phyloP scores from a whole-genome alignment of 805 yeast genomes.

The Candida argentea region DNA sequence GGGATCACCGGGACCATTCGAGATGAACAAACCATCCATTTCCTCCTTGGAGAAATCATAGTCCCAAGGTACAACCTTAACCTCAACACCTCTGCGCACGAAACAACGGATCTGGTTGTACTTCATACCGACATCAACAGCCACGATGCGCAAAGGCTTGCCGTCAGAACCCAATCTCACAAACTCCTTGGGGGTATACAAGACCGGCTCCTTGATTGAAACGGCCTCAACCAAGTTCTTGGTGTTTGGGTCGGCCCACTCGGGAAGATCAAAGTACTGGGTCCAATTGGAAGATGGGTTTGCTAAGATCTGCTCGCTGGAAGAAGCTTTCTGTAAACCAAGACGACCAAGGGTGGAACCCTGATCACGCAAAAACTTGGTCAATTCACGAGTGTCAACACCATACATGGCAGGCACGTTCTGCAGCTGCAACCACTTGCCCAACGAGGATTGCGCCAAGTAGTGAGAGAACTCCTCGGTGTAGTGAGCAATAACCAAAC shows the following conservation, averaged over 20 bases:
- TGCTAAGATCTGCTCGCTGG: conserved; percentile 22
- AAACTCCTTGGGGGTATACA: conserved; percentile 61
- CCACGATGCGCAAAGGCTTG: conserved; percentile 69
- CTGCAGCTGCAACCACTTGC: conserved; percentile 86
- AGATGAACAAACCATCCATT: conserved; percentile 90
- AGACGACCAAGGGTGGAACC: conserved; percentile 94
- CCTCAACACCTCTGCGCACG: conserved; percentile 90
- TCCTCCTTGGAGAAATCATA: conserved; percentile 71
- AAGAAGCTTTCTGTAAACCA: conserved; percentile 41
- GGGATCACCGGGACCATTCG: conserved; percentile 99
- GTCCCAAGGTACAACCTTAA: conserved; percentile 93
- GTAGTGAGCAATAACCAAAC: conserved; percentile 92
- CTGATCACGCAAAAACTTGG: conserved; percentile 82
- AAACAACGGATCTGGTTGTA: conserved; percentile 96
- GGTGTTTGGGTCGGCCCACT: conserved; percentile 89
- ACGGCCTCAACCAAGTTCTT: conserved; percentile 89
- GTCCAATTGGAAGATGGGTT: conserved; percentile 39
- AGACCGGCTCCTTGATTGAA: conserved; percentile 63
- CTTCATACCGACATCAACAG: conserved; percentile 97
- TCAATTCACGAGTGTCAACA: conserved; percentile 91
- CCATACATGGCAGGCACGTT: conserved; percentile 95
- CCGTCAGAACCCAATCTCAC: conserved; percentile 56
- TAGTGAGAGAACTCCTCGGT: conserved; percentile 93
- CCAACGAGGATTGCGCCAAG: conserved; percentile 86
- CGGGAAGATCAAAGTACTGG: conserved; percentile 59